Percentiles rank a stretch among this genome's conserved stretches.
Conservation (phyloP, 2,329 filamentous ascomycete species). For the Pseudonectria buxi region DNA sequence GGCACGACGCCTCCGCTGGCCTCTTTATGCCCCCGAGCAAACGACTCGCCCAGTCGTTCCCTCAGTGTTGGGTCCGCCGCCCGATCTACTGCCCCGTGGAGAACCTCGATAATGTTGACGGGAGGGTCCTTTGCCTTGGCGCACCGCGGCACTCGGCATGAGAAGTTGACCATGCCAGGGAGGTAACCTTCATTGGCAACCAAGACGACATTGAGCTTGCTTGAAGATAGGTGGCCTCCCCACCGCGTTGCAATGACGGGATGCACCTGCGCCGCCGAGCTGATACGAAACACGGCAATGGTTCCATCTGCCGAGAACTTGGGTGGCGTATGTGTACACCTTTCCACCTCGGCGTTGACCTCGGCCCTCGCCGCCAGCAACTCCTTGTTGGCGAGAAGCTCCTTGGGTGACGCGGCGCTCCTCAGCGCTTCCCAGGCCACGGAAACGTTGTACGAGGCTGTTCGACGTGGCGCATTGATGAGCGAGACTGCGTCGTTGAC, state of each 20-base stretch:
- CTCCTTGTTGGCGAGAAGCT: constrained; percentile 41
- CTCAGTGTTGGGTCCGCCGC: constrained; percentile 32
- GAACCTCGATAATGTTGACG: constrained; percentile 55
- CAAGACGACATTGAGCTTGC: constrained; percentile 55
- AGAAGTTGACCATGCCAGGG: constrained; percentile 58
- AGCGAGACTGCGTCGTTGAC: constrained; percentile 57
- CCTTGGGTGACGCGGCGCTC: constrained; percentile 41
- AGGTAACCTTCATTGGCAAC: constrained; percentile 63
- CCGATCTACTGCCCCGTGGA: constrained; percentile 44
- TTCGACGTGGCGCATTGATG: constrained; percentile 59
- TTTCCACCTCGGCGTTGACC: constrained; percentile 54
- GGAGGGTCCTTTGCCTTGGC: constrained; percentile 47
- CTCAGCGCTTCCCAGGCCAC: constrained; percentile 55
- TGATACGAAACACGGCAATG: constrained; percentile 57
- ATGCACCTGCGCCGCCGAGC: constrained; percentile 55
- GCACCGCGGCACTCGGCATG: constrained; percentile 53
- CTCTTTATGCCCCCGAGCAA: constrained; percentile 61
- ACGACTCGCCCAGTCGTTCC: constrained; percentile 53
- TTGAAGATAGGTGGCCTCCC: constrained; percentile 53
- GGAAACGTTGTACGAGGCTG: constrained; percentile 52
- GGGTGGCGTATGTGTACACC: constrained; percentile 54
- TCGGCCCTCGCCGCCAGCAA: constrained; percentile 49
- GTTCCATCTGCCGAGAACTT: constrained; percentile 56
- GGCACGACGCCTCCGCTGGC: constrained; percentile 60
- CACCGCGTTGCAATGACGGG: constrained; percentile 61